Conservation (phyloP, 345 rosid species). For the Eucalyptus pumila region DNA sequence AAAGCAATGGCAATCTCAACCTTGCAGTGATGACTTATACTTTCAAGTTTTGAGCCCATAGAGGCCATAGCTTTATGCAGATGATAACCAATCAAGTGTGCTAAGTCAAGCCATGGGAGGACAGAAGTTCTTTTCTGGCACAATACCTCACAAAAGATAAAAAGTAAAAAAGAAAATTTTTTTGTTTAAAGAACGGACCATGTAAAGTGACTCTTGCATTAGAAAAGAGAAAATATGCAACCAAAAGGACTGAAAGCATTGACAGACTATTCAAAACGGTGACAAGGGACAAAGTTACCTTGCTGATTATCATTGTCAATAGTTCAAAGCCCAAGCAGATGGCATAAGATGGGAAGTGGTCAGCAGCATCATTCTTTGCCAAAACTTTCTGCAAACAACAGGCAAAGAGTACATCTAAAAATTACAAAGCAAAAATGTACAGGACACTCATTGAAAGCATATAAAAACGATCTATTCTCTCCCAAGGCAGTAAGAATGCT, state of each 20-base stretch:
- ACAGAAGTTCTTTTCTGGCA: no score
- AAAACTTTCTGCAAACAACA: slow-evolving; percentile 41
- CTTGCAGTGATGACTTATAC: background rate
- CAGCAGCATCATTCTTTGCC: slow-evolving; percentile 68
- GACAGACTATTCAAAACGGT: background rate
- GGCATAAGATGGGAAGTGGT: slow-evolving; percentile 69
- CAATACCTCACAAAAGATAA: no score
- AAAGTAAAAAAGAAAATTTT: background rate
- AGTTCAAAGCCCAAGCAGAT: slow-evolving; percentile 81
- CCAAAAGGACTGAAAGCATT: background rate
- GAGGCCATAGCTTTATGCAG: background rate
- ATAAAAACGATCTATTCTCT: background rate
- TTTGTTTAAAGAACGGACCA: background rate
- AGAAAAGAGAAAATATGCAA: background rate
- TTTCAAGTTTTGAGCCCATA: background rate
- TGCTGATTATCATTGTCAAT: slow-evolving; percentile 64
- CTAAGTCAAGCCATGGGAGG: background rate
- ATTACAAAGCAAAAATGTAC: background rate
- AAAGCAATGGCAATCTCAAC: no score
- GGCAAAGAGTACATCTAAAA: background rate
- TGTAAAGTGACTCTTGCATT: background rate
- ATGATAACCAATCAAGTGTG: background rate
- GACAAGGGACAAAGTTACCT: slow-evolving; percentile 19
- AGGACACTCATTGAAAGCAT: background rate
- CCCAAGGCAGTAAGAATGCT: background rate